Evolutionary conservation across 148 eudicot genomes (phyloP).

Genomic region (Rhododendron molle): DNA sequence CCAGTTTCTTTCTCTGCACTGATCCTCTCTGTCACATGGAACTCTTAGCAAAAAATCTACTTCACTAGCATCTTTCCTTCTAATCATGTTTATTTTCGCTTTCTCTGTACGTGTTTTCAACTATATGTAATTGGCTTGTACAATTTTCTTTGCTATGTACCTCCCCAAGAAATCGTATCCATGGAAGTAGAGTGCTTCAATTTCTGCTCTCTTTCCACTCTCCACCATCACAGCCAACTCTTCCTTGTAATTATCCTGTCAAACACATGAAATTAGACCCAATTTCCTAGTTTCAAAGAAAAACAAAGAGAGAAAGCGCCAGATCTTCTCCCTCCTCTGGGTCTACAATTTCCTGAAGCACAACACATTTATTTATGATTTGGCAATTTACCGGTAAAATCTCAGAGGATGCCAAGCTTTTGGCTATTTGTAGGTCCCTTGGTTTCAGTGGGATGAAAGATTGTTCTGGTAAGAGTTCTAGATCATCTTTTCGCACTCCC

Average conservation of each 20-base stretch:
- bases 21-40: background rate
- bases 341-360: background rate
- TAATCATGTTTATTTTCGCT: background rate
- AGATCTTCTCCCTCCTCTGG: background rate
- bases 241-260: constrained; percentile 74
- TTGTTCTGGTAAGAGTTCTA: constrained; percentile 70
- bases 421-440: constrained; percentile 77
- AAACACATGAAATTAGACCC: background rate
- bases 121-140: constrained; percentile 70
- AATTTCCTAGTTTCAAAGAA: background rate
- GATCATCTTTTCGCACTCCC: constrained; percentile 75
- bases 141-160: constrained; percentile 80
- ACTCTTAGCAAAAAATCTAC: background rate
- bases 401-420: constrained; percentile 67
- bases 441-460: constrained; percentile 63
- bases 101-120: background rate
- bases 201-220: constrained; percentile 78
- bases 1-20: background rate
- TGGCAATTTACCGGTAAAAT: constrained; percentile 53
- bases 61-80: background rate
- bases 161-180: constrained; percentile 77
- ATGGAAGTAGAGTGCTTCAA: constrained; percentile 82
- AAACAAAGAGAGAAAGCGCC: background rate
- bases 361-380: background rate
- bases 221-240: constrained; percentile 76